Base-by-base conservation (phyloP, 2,329 filamentous ascomycete species). In the Colletotrichum sp. region DNA sequence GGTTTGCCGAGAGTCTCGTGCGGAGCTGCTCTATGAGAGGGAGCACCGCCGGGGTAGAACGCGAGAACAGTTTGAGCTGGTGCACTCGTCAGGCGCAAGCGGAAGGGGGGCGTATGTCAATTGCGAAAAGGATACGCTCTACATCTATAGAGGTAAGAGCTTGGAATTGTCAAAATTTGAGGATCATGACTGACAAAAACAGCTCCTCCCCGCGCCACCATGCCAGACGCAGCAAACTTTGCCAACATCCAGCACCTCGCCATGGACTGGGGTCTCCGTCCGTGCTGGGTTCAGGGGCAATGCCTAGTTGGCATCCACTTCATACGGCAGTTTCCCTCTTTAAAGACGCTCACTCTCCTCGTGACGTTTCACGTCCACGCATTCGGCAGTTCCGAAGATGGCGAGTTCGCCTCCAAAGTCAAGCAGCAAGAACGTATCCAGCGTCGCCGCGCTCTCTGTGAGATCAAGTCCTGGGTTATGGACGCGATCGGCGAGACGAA, bases 211-310 rank as follows among this genome's bases (percentile, higher is more conserved):
- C 13, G 16, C 5, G 55, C 28, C n/a, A 21, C 4, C 58, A 72
- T 75, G 73, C 64, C 70, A 0, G n/a, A 61, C 2, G 61, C 28
- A n/a, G 18, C 30, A 66, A 66, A 55, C 60, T 76, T 66, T 13
- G 21, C 52, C 36, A 66, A 67, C 48, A 12, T 76, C 13, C 71
- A 38, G 36, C 34, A 75, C 24, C 74, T 76, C 13, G 74, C 74
- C 61, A 76, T 76, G 71, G 71, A 75, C 24, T 76, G 74, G 74
- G 74, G 74, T 28, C 71, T 76, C 10, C 58, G 61, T 13, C 71
- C 74, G 4, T 75, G 74, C 15, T 76, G 74, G 74, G 24, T 75
- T 10, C 52, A 67, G 2, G 18, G 21, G 5, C 66, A 70, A 2
- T 66, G 71, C 16, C 66, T 34, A 4, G 15, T n/a, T 3, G 74